Percentiles rank a stretch among this genome's conserved stretches.
Conservation (phyloP, 306 rosid species). For the Styphnolobium japonicum region DNA sequence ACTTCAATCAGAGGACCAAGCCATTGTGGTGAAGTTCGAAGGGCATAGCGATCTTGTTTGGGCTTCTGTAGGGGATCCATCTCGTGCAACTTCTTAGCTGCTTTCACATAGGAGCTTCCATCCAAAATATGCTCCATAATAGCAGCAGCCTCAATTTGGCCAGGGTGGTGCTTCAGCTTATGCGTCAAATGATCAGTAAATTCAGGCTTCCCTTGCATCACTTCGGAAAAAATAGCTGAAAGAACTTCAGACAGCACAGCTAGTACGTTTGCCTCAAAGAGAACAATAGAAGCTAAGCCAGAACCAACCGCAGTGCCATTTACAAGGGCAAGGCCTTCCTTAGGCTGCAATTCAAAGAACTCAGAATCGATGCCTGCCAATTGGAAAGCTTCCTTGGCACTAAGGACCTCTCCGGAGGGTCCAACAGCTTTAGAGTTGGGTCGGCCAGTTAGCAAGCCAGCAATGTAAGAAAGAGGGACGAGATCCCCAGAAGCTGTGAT, state of each 20-base stretch:
- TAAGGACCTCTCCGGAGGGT: constrained; percentile 53
- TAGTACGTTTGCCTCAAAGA: constrained; percentile 70
- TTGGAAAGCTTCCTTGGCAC: constrained; percentile 60
- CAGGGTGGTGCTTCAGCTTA: constrained; percentile 89
- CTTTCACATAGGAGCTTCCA: constrained; percentile 81
- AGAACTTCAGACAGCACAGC: constrained; percentile 64
- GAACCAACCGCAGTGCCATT: constrained; percentile 94
- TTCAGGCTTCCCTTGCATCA: constrained; percentile 92
- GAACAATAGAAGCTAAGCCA: constrained; percentile 76
- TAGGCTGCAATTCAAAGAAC: constrained; percentile 83
- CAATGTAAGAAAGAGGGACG: constrained; percentile 86
- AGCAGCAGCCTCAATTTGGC: constrained; percentile 94
- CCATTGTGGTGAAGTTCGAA: constrained; percentile 92
- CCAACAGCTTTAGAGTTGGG: constrained; percentile 73
- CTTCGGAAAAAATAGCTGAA: constrained; percentile 78
- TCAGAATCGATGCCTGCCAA: constrained; percentile 53
- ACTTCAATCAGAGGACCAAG: constrained; percentile 87
- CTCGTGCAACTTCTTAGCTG: constrained; percentile 69
- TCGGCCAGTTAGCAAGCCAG: constrained; percentile 73
- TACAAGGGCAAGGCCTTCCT: constrained; percentile 91
- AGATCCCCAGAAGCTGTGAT: constrained; percentile 86
- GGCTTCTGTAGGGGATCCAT: constrained; percentile 82
- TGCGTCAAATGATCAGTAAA: constrained; percentile 89
- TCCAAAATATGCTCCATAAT: constrained; percentile 91
- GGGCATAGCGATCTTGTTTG: constrained; percentile 83